Base-by-base conservation (phyloP, 2,329 filamentous ascomycete genomes). In the Aureobasidium sp. region DNA sequence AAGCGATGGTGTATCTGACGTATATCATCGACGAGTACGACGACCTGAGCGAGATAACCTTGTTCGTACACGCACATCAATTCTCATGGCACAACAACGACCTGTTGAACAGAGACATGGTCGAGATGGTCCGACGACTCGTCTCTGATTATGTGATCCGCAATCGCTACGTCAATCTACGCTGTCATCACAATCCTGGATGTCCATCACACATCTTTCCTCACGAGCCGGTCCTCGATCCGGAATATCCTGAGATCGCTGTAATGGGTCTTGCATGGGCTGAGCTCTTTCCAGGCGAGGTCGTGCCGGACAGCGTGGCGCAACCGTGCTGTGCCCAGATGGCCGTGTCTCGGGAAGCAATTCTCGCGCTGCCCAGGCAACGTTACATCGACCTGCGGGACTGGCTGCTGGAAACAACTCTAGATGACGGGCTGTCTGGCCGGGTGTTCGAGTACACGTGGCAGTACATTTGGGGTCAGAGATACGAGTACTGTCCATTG, bases 401-500 rank as follows among this genome's bases (percentile, higher is more conserved):
- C 66, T 87, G 84, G 84, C 72, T 87, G 3, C 74, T 85, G 24
- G 5, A 77, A 24, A 85, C 84, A 0, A 74, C 79, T 26, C 69
- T 86, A 32, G 75, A 73, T 27, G 83, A 86, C 67, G 78, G 78
- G 43, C 75, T 86, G 26, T 81, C 80, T n/a, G 84, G 84, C 3
- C 77, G 84, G 2, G 77, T 86, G n/a, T 86, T 83, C 76, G 84
- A 87, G 70, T 87, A 86, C 68, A 72, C 84, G 1, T 87, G 84
- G 84, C 84, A 86, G 63, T 83, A 79, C 63, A 76, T 87, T n/a
- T 86, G 86, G 69, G 82, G 82, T 0, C 80, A 79, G 1, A 63
- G 75, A 24, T 74, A 77, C 5, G 70, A 78, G 13, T 74, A 77
- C 59, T 84, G 81, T 66, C 80, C 81, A 0, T 71, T 74, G 59